Evolutionary conservation across 371 early-diverging fungal species (phyloP), one percentile per base, ranked within the genome.

Genomic region (Haplosporangium sp.): DNA sequence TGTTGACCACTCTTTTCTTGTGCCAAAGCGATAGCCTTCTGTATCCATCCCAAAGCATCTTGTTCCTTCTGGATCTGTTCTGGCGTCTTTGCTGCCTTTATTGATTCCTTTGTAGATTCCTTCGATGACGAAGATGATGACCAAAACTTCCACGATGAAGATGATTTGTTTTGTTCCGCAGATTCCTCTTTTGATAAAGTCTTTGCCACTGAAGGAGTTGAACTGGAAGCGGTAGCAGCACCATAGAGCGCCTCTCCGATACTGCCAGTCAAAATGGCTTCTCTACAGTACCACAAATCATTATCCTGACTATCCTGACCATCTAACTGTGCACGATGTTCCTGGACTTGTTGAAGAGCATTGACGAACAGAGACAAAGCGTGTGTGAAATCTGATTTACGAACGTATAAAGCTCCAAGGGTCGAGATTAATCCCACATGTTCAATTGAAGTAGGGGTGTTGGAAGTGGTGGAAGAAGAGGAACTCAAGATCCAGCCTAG

Each of bases 21-120:
- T 57, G 79, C 79, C 74, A 79, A 70, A 9, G 64, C 44, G 39
- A 79, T 56, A 0, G 79, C 79, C 65, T 79, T 74, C 19, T 79
- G 79, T 61, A 79, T 74, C 79, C 79, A 79, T 19, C 79, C 79
- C 11, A 79, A 42, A 17, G 79, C 79, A 13, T 74, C 79, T 27
- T 79, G 71, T 9, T 74, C 74, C 65, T 74, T 79, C 47, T 67
- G 37, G 6, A 11, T 38, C 63, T 70, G 68, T 1, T 72, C 67
- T 17, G 60, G 17, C 20, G 72, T 60, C 45, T 69, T 62, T n/a
- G 37, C 27, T 27, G 27, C 2, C 15, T 48, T 11, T 8, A 11
- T 34, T 7, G 39, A 34, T 34, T 19, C 50, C 52, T n/a, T n/a
- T 52, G 8, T 17, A 52, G 52, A 52, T 52, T 52, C 19, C 52